These are phyloP conservation scores for Tulasnella sp. DNA, from an alignment of 768 basidiomycete genomes.

Conservation along the genomic window DNA sequence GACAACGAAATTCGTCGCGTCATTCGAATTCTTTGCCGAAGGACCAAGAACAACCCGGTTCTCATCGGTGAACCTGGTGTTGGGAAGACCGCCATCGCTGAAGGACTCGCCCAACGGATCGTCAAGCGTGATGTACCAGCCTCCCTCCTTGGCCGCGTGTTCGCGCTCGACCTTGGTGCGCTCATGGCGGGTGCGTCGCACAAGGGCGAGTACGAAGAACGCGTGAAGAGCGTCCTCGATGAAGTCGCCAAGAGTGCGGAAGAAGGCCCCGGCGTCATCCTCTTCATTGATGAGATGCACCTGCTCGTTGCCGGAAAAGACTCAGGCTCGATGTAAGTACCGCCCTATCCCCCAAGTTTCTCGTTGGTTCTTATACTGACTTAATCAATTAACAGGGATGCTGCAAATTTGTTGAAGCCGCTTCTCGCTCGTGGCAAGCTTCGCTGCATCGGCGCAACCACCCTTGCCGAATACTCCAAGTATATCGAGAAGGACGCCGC, in stretches of 20 bases:
- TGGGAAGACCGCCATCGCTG: conserved; percentile 91
- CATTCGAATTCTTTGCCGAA: conserved; percentile 73
- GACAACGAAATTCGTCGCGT: conserved; percentile 86
- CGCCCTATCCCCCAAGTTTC: too few relatives aligned
- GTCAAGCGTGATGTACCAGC: conserved; percentile 87
- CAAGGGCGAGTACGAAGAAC: conserved; percentile 95
- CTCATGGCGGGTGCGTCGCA: conserved; percentile 90
- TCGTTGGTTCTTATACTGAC: too few relatives aligned
- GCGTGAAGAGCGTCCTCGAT: conserved; percentile 82
- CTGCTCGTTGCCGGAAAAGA: conserved; percentile 78
- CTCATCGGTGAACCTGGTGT: conserved; percentile 91
- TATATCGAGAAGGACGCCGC: conserved; percentile 92
- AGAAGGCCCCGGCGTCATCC: conserved; percentile 67
- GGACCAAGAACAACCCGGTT: conserved; percentile 94
- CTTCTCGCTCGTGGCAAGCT: conserved; percentile 77
- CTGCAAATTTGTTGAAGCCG: conserved; percentile 84
- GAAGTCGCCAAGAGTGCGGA: conserved; percentile 87
- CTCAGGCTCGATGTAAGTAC: conserved; percentile 72
- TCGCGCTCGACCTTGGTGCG: conserved; percentile 89
- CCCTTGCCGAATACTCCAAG: conserved; percentile 83
- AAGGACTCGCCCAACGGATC: conserved; percentile 93
- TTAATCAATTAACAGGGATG: too few relatives aligned
- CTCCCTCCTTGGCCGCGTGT: conserved; percentile 62
- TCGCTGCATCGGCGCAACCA: conserved; percentile 80
- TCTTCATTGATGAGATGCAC: conserved; percentile 93